phyloP scores from a whole-genome alignment of 805 yeast genomes.

The Saccharomycopsis microspora region DNA sequence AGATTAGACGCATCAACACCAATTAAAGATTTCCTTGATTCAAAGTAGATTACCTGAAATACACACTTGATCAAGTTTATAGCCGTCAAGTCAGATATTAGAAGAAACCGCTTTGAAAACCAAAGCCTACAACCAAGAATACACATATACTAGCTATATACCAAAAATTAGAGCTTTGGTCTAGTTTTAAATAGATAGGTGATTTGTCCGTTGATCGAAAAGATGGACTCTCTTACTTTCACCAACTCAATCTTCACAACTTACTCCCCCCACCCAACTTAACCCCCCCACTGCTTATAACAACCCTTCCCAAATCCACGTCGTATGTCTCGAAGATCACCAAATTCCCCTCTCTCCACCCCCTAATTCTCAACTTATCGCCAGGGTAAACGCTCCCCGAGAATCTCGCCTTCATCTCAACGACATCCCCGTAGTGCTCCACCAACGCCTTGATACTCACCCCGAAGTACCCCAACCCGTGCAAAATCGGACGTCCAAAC shows the following conservation, averaged over 20 bases:
- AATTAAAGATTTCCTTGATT: too few species aligned
- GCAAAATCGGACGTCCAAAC: conserved; percentile 79
- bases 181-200: too few species aligned
- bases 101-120: too few species aligned
- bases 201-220: too few species aligned
- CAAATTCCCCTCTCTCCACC: conserved; percentile 68
- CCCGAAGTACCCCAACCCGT: conserved; percentile 86
- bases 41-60: too few species aligned
- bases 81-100: too few species aligned
- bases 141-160: too few species aligned
- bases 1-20: too few species aligned
- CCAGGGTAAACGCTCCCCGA: conserved; percentile 92
- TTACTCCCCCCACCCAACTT: conserved; percentile 29
- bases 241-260: background rate
- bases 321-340: conserved; percentile 76
- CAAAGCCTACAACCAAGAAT: too few species aligned
- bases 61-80: too few species aligned
- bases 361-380: conserved; percentile 66
- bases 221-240: too few species aligned
- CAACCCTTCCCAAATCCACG: conserved; percentile 65
- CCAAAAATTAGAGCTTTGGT: too few species aligned
- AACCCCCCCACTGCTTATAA: conserved; percentile 80
- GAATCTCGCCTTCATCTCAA: conserved; percentile 83
- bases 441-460: conserved; percentile 62
- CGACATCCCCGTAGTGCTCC: conserved; percentile 72